Evolutionary conservation across 495 filamentous ascomycete genomes (phyloP).

Genomic region (Podospora anserina): DNA sequence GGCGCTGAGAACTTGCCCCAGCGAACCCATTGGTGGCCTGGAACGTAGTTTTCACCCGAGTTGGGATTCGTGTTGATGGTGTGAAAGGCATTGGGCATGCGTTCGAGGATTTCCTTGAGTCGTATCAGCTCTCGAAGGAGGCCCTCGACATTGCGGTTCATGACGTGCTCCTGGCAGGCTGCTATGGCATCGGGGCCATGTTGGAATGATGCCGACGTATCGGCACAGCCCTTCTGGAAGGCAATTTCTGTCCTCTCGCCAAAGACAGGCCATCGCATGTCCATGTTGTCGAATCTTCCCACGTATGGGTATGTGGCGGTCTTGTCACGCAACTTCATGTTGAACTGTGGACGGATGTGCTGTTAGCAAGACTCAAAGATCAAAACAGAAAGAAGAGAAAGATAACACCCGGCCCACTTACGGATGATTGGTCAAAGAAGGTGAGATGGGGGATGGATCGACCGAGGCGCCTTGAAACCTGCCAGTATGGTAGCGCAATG

Average conservation of each 20-base stretch:
- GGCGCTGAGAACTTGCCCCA: conserved; percentile 51
- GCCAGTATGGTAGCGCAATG: conserved; percentile 48
- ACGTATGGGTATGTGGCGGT: conserved; percentile 47
- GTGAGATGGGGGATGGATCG: conserved; percentile 48
- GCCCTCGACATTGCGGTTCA: conserved; percentile 48
- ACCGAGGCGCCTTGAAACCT: conserved; percentile 48
- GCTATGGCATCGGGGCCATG: conserved; percentile 46
- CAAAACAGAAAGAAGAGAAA: neutral
- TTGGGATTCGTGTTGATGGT: conserved; percentile 52
- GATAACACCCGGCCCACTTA: neutral
- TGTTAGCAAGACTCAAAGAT: neutral
- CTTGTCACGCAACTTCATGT: conserved; percentile 48
- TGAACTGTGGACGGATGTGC: conserved; percentile 27
- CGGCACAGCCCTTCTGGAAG: conserved; percentile 45
- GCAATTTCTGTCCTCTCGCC: conserved; percentile 49
- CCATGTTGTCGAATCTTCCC: conserved; percentile 49
- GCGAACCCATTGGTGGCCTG: conserved; percentile 41
- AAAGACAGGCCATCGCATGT: conserved; percentile 52
- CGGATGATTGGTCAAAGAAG: conserved; percentile 49
- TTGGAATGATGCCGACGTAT: conserved; percentile 45
- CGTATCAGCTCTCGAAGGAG: conserved; percentile 47
- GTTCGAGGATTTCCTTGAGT: conserved; percentile 50
- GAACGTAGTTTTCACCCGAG: conserved; percentile 46
- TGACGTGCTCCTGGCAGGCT: conserved; percentile 51
- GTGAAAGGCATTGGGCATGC: conserved; percentile 51